Percentiles rank a stretch among this genome's conserved stretches.
phyloP scores from a whole-genome alignment of 1,284 basidiomycete species.

The Mrakiaceae sp. region DNA sequence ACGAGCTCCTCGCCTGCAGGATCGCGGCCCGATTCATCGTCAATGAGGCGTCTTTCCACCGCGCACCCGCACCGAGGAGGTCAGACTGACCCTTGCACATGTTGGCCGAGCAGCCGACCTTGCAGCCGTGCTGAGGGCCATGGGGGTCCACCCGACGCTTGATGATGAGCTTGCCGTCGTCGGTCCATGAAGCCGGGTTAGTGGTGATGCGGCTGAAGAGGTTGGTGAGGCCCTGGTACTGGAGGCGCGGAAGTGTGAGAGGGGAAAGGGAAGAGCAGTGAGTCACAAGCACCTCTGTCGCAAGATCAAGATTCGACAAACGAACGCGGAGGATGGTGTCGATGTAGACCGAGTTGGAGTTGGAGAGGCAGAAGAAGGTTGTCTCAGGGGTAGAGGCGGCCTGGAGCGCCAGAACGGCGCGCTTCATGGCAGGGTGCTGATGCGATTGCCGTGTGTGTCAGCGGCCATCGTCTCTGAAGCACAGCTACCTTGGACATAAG shows the following conservation, averaged over 20 bases:
- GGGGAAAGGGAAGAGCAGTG: background rate
- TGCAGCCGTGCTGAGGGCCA: constrained; percentile 71
- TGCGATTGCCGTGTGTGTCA: background rate
- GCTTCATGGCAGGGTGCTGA: constrained; percentile 92
- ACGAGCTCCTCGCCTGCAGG: constrained; percentile 72
- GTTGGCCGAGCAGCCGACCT: constrained; percentile 82
- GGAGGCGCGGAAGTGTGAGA: background rate
- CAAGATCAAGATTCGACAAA: background rate
- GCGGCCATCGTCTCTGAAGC: too few species aligned
- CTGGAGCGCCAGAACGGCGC: constrained; percentile 70
- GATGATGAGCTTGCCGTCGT: constrained; percentile 56
- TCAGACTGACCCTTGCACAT: constrained; percentile 81
- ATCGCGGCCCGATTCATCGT: background rate
- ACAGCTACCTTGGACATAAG: too few species aligned
- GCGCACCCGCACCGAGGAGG: background rate
- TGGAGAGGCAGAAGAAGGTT: constrained; percentile 82
- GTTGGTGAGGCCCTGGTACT: constrained; percentile 61
- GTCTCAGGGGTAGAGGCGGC: constrained; percentile 49
- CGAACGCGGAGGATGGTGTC: constrained; percentile 68
- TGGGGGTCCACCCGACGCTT: constrained; percentile 61
- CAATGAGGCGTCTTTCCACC: background rate
- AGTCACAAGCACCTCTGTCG: too few species aligned
- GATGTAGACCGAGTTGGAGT: constrained; percentile 89
- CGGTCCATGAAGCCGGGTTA: constrained; percentile 73
- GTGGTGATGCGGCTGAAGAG: constrained; percentile 82